Percentiles rank a stretch among this genome's conserved stretches.
These are phyloP conservation scores for Carex cristatella DNA, from an alignment of 176 grass and related monocot species.

Conservation along the genomic window DNA sequence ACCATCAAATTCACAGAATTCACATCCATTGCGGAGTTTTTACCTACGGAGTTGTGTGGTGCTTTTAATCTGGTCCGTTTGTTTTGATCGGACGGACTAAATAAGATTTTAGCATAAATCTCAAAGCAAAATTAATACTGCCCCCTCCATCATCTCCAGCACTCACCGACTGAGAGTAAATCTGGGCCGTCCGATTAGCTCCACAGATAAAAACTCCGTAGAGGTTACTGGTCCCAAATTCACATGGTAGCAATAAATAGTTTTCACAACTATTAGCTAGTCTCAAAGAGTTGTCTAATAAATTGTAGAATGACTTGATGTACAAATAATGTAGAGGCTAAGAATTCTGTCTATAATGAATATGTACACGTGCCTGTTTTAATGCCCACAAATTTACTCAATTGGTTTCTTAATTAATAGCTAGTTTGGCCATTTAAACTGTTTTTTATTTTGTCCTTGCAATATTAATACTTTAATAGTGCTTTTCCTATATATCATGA, in stretches of 20 bases:
- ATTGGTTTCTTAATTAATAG: background rate
- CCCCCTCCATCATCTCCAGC: no score
- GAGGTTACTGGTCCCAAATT: background rate
- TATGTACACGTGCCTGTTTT: constrained; percentile 3
- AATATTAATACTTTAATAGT: constrained; percentile 13
- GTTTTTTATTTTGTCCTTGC: background rate
- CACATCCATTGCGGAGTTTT: no score
- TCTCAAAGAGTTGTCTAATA: background rate
- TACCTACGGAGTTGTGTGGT: no score
- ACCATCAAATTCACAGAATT: background rate
- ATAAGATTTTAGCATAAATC: no score
- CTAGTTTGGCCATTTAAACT: background rate
- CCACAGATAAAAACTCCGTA: no score
- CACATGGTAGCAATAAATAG: constrained; percentile 1
- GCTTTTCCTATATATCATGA: constrained; percentile 22
- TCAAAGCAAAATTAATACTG: no score
- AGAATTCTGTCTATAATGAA: constrained; percentile 6
- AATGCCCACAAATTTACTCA: constrained; percentile 6
- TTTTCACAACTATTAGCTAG: background rate
- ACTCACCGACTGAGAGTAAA: no score
- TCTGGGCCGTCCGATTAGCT: no score
- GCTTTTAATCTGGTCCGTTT: no score
- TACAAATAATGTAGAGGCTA: constrained; percentile 1
- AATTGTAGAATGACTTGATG: constrained; percentile 1
- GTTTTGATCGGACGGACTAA: no score